Evolutionary conservation across 2,329 filamentous ascomycete genomes (phyloP).

Genomic region (Fusarium sp.): DNA sequence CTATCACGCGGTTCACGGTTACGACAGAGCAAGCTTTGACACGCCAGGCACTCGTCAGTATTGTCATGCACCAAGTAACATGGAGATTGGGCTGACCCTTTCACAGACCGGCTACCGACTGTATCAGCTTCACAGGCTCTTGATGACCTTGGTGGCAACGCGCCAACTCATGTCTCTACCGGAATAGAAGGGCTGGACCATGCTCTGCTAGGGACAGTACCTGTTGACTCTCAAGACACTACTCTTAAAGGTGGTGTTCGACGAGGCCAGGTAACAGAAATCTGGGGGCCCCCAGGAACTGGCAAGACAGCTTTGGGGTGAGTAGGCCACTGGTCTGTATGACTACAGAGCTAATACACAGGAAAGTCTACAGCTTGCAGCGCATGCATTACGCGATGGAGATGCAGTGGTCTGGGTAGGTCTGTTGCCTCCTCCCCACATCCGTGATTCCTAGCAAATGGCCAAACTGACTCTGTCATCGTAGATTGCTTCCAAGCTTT

Average conservation of each 20-base stretch:
- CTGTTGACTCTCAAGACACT: slow-evolving; percentile 28
- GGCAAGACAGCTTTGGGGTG: slow-evolving; percentile 89
- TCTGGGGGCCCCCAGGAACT: slow-evolving; percentile 87
- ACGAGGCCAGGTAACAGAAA: slow-evolving; percentile 83
- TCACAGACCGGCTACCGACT: slow-evolving; percentile 78
- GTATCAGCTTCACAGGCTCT: slow-evolving; percentile 81
- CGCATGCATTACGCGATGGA: slow-evolving; percentile 71
- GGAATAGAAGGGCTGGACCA: slow-evolving; percentile 67
- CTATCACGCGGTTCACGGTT: slow-evolving; percentile 70
- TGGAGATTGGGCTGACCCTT: slow-evolving; percentile 27
- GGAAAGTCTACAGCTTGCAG: slow-evolving; percentile 77
- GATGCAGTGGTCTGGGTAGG: slow-evolving; percentile 85
- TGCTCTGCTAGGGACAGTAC: slow-evolving; percentile 51
- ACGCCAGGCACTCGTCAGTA: slow-evolving; percentile 64
- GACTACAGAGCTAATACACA: slow-evolving; percentile 24
- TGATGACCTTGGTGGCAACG: slow-evolving; percentile 66
- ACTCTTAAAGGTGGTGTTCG: slow-evolving; percentile 68
- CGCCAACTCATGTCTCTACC: slow-evolving; percentile 66
- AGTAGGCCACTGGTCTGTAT: slow-evolving; percentile 48
- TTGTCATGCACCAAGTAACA: slow-evolving; percentile 13
- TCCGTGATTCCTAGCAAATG: background rate
- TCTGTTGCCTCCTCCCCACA: slow-evolving; percentile 58
- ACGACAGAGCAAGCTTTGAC: slow-evolving; percentile 72
- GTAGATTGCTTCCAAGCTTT: slow-evolving; percentile 63
- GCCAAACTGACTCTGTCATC: slow-evolving; percentile 15